These are phyloP conservation scores for Citrus unshiu DNA, from an alignment of 345 rosid species.

Conservation along the genomic window DNA sequence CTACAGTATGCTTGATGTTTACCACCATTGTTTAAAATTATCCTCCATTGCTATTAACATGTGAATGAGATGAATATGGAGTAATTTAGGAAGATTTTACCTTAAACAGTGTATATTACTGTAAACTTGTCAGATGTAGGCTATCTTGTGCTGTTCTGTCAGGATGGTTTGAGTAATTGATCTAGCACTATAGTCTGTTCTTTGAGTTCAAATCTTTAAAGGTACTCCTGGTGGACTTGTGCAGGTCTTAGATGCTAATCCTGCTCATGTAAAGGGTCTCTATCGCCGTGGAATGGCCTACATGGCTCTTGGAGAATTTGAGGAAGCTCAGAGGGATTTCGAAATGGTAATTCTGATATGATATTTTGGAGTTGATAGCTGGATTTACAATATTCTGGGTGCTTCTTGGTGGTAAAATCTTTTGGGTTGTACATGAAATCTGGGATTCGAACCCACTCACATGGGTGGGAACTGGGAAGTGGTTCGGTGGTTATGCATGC, in stretches of 20 bases:
- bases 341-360: slow-evolving; percentile 38
- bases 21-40: neutral
- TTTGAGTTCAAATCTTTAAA: slow-evolving; percentile 1
- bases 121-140: neutral
- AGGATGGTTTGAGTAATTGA: neutral
- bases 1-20: neutral
- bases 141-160: neutral
- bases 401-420: neutral
- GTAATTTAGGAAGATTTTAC: neutral
- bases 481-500: neutral
- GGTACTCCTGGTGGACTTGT: slow-evolving; percentile 1
- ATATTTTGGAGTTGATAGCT: neutral
- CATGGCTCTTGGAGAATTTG: slow-evolving; percentile 79
- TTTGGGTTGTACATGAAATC: neutral
- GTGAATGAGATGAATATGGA: neutral
- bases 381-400: neutral
- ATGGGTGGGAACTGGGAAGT: neutral
- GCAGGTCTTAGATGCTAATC: slow-evolving; percentile 89
- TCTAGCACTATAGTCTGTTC: neutral
- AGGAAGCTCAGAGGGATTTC: slow-evolving; percentile 74
- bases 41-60: neutral
- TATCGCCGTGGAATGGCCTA: slow-evolving; percentile 97
- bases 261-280: slow-evolving; percentile 74
- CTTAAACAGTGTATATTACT: neutral
- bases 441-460: neutral